Evolutionary conservation across 2,329 filamentous ascomycete species (phyloP).

Genomic region (Dendrostoma leiphaemia): DNA sequence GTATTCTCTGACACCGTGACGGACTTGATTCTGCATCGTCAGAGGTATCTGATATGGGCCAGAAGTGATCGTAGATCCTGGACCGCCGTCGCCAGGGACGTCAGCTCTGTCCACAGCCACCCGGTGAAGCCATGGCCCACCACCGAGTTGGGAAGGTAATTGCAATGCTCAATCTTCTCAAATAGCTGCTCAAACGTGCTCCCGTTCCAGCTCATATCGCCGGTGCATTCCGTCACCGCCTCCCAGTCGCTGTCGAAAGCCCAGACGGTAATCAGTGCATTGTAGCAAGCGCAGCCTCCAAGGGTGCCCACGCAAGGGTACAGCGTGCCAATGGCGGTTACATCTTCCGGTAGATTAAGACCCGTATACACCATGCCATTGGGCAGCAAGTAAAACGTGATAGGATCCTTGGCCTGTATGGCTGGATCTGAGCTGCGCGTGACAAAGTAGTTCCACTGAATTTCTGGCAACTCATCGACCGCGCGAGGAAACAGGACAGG

Average conservation of each 20-base stretch:
- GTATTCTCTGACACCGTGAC: constrained; percentile 33
- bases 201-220: constrained; percentile 50
- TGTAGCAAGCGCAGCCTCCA: constrained; percentile 57
- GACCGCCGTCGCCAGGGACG: constrained; percentile 49
- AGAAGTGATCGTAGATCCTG: constrained; percentile 49
- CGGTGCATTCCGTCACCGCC: constrained; percentile 50
- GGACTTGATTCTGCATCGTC: constrained; percentile 31
- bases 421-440: constrained; percentile 55
- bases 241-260: constrained; percentile 54
- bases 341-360: constrained; percentile 48
- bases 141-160: constrained; percentile 37
- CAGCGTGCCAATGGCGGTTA: constrained; percentile 49
- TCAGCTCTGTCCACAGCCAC: constrained; percentile 52
- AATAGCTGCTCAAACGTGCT: constrained; percentile 50
- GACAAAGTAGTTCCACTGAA: constrained; percentile 65
- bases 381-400: constrained; percentile 55
- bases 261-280: constrained; percentile 51
- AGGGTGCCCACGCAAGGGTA: constrained; percentile 58
- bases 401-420: constrained; percentile 53
- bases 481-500: constrained; percentile 46
- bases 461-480: constrained; percentile 49
- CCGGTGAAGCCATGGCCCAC: constrained; percentile 56
- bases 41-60: constrained; percentile 59
- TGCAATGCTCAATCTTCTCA: constrained; percentile 43
- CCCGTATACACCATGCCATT: constrained; percentile 53